Base-by-base conservation (phyloP, 2,329 filamentous ascomycete species). In the Zasmidium citrigriseum region DNA sequence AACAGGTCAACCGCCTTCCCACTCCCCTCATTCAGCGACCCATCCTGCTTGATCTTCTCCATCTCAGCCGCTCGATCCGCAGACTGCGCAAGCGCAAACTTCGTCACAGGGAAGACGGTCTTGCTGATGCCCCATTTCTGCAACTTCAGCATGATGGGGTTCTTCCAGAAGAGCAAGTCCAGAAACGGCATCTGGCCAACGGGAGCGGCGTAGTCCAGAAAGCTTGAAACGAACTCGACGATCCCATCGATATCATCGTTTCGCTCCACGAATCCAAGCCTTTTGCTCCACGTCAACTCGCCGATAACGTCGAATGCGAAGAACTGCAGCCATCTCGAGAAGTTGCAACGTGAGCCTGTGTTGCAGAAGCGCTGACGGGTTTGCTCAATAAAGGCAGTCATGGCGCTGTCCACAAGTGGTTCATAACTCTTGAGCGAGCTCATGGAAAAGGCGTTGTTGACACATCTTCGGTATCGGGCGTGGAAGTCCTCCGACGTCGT, bases 241-340 rank as follows among this genome's bases (percentile, higher is more conserved):
- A 92, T 91, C 0, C 88, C 88, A 61, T 90, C 88, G 12, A 93
- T 85, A 62, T 93, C 90, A 68, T 87, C 81, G 52, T 90, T 87
- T 69, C 83, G 82, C 72, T 93, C 89, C 1, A 93, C 76, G 64
- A 93, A 93, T 0, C 90, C 90, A 58, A 91, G 82, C 0, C 88
- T 81, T 71, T 90, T 90, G 71, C 85, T 86, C 75, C 90, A 92
- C 0, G 89, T 91, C 67, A 92, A 83, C 61, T 90, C 86, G 4
- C 89, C 89, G 61, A 91, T 91, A 14, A 92, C 89, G 69, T 93
- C 90, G 67, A 93, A 93, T 0, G 90, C 90, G 65, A 90, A 92
- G 70, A 87, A 92, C 68, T 93, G 89, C 57, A 93, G 76, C 89
- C 89, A 92, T 57, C 80, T 78, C 1, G 85, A 84, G 56, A 91